Conservation (phyloP, 768 basidiomycete species). For the Kwoniella dendrophila region DNA sequence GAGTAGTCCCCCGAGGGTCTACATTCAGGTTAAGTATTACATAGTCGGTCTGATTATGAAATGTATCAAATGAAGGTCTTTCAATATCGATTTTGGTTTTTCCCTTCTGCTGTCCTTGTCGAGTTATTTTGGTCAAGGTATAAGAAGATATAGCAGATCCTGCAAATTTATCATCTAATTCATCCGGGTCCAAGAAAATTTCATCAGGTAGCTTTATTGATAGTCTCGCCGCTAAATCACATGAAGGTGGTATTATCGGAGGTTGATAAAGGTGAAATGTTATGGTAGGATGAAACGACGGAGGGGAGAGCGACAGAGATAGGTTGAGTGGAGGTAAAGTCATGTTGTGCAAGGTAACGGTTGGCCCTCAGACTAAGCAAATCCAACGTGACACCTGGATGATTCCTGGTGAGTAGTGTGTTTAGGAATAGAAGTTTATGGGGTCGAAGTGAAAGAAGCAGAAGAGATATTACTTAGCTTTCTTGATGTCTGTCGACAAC, state of each 20-base stretch:
- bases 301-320: slow-evolving; percentile 9
- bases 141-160: not conserved
- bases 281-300: slow-evolving; percentile 18
- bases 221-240: not conserved
- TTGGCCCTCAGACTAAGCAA: not conserved
- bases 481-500: too few relatives aligned
- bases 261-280: slow-evolving; percentile 4
- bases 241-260: slow-evolving; percentile 3
- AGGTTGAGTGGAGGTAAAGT: not conserved
- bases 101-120: not conserved
- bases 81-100: slow-evolving; percentile 18
- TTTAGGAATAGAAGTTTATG: too few relatives aligned
- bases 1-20: not conserved
- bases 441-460: too few relatives aligned
- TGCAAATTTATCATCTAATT: slow-evolving; percentile 21
- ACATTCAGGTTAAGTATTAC: not conserved
- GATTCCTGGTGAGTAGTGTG: not conserved
- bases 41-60: not conserved
- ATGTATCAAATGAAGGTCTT: not conserved
- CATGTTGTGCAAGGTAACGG: not conserved
- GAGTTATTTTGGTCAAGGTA: not conserved
- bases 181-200: slow-evolving; percentile 37
- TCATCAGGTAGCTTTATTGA: slow-evolving; percentile 27
- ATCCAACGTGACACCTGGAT: too few relatives aligned
- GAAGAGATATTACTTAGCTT: too few relatives aligned